Evolutionary conservation across 352 stramenopile species (phyloP).

Genomic region (Globisporangium nodosum): DNA sequence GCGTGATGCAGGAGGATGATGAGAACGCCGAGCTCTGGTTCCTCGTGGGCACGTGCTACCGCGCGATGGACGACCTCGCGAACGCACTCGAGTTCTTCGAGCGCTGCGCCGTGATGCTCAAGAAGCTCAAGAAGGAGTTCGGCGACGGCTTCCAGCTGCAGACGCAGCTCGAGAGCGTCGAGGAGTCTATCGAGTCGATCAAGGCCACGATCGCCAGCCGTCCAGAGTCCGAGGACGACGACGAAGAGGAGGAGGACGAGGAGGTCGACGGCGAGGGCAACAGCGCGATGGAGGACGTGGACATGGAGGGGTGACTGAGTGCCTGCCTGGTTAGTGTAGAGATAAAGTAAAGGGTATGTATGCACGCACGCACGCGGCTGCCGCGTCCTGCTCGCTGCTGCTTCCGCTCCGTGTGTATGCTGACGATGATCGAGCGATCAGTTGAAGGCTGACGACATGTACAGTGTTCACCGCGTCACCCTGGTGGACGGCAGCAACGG

Average conservation of each 20-base stretch:
- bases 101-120: slow-evolving; percentile 71
- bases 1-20: slow-evolving; percentile 87
- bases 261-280: slow-evolving; percentile 23
- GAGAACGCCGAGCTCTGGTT: slow-evolving; percentile 89
- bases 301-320: slow-evolving; percentile 66
- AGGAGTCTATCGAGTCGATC: slow-evolving; percentile 52
- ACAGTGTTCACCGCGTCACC: background rate
- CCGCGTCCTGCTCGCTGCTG: background rate
- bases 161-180: slow-evolving; percentile 74
- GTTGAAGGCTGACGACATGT: background rate
- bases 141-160: slow-evolving; percentile 66
- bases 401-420: background rate
- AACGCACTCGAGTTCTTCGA: slow-evolving; percentile 85
- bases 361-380: slow-evolving; percentile 9
- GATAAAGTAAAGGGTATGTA: slow-evolving; percentile 26
- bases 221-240: slow-evolving; percentile 44
- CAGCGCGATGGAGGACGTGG: slow-evolving; percentile 58
- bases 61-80: slow-evolving; percentile 75
- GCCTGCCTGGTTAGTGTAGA: slow-evolving; percentile 7
- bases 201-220: slow-evolving; percentile 52
- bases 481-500: slow-evolving; percentile 25
- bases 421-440: background rate
- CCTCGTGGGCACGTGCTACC: slow-evolving; percentile 84
- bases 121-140: slow-evolving; percentile 75
- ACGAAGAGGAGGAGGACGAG: slow-evolving; percentile 41